Percentiles rank a stretch among this genome's conserved stretches.
These are phyloP conservation scores for Russula lepida DNA, from an alignment of 768 basidiomycete genomes.

Conservation along the genomic window DNA sequence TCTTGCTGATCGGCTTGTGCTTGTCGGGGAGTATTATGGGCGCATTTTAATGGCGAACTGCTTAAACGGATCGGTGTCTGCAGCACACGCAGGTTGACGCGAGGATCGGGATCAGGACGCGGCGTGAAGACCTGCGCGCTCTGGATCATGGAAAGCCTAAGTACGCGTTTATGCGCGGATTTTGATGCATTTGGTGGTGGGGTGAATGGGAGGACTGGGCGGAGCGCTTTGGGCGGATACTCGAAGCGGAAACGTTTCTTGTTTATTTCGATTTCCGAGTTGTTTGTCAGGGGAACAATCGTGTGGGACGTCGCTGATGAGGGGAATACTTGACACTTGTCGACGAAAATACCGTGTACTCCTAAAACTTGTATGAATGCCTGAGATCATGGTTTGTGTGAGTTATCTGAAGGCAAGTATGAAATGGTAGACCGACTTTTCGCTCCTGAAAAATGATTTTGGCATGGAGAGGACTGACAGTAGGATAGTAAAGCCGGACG, in stretches of 20 bases:
- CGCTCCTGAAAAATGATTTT: slow-evolving; percentile 58
- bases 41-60: slow-evolving; percentile 22
- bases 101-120: slow-evolving; percentile 47
- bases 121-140: slow-evolving; percentile 69
- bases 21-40: slow-evolving; percentile 8
- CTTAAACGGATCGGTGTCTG: slow-evolving; percentile 41
- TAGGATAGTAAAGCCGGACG: slow-evolving; percentile 61
- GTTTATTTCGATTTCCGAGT: slow-evolving; percentile 59
- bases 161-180: slow-evolving; percentile 32
- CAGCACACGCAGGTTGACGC: slow-evolving; percentile 55
- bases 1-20: slow-evolving; percentile 32
- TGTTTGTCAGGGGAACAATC: slow-evolving; percentile 57
- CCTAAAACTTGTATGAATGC: slow-evolving; percentile 64
- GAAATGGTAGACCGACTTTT: slow-evolving; percentile 38
- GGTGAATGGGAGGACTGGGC: slow-evolving; percentile 40
- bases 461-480: slow-evolving; percentile 55
- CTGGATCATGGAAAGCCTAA: slow-evolving; percentile 69
- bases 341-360: slow-evolving; percentile 45
- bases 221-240: slow-evolving; percentile 68
- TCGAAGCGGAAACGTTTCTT: slow-evolving; percentile 63
- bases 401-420: neutral
- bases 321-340: slow-evolving; percentile 56
- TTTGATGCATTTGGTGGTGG: slow-evolving; percentile 5
- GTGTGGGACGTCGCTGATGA: slow-evolving; percentile 28
- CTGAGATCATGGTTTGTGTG: slow-evolving; percentile 28